Evolutionary conservation across 176 grass and related monocot genomes (phyloP), one percentile per base, ranked within the genome.

Genomic region (Metroxylon sagu): DNA sequence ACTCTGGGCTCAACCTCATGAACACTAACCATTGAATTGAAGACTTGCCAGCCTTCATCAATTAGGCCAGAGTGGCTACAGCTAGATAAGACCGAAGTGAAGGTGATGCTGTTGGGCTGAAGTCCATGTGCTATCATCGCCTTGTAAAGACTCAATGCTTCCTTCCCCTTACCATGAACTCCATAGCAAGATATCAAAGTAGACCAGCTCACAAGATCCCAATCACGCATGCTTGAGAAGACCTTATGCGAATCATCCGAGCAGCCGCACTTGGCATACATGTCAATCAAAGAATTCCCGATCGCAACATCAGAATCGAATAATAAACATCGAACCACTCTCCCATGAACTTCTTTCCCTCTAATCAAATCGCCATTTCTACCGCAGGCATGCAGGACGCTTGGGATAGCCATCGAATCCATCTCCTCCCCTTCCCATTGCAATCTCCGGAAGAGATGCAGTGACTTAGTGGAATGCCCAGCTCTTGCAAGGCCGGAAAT

Each of bases 301-400:
- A 80, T 53, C 0, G 73, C 60, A 2, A 60, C 4, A 74, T 89
- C 80, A 0, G 19, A 74, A 54, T 84, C 14, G 2, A 66, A 74
- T 3, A 68, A 62, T 25, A 71, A 50, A 48, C 69, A 77, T 26
- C 80, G 64, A 26, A 80, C 27, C 55, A 69, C 59, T 67, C 69
- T 76, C 35, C 85, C 80, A 70, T 88, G 85, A 50, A 88, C 43
- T 65, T 80, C 80, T 30, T 71, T 80, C 56, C 80, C 80, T 58
- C 64, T 83, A 59, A 52, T 80, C 69, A 83, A 77, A 55, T 88
- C 80, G 25, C 76, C 76, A 62, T 83, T 69, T 66, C 60, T 70
- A 25, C 55, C 79, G 17, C 80, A 88, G 5, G 53, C 69, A 77
- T 27, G 83, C 54, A 83, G 17, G 30, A 88, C 14, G 15, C 73